Conservation (phyloP, 805 yeast species). For the Yamadazyma tumulicola region DNA sequence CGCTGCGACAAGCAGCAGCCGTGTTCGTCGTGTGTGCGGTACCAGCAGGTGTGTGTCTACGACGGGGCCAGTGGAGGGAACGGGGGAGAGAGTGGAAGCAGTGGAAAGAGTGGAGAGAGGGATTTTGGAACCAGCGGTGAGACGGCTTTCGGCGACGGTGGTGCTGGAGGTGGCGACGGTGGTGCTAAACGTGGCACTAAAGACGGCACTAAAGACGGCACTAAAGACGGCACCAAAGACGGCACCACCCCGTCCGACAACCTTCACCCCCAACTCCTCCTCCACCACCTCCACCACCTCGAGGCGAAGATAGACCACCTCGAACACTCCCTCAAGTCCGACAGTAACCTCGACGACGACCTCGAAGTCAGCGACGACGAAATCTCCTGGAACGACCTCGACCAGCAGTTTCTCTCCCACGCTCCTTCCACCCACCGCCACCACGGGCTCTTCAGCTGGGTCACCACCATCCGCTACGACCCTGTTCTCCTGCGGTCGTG, state of each 20-base stretch:
- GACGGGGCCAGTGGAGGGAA: neutral
- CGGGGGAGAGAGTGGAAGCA: neutral
- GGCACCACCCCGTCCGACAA: neutral
- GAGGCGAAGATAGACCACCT: neutral
- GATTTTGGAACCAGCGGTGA: too few species aligned
- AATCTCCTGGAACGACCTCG: neutral
- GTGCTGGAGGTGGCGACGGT: neutral
- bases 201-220: neutral
- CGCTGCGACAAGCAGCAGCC: constrained; percentile 36
- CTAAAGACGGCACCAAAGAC: neutral
- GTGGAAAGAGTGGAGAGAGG: neutral
- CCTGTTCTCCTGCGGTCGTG: constrained; percentile 3
- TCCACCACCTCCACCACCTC: neutral
- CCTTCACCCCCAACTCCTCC: neutral
- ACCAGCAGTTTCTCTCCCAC: neutral
- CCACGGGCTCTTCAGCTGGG: constrained; percentile 3
- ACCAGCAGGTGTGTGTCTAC: constrained; percentile 15
- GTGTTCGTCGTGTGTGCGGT: constrained; percentile 31
- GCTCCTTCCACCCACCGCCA: constrained; percentile 1
- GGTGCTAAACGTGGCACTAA: neutral
- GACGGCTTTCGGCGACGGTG: neutral
- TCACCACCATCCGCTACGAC: constrained; percentile 2
- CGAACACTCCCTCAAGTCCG: constrained; percentile 1
- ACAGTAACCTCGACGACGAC: neutral
- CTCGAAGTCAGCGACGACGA: constrained; percentile 4